Evolutionary conservation across 225 moss, liverwort and hornwort species (phyloP).

Genomic region (Pseudoscleropodium purum): DNA sequence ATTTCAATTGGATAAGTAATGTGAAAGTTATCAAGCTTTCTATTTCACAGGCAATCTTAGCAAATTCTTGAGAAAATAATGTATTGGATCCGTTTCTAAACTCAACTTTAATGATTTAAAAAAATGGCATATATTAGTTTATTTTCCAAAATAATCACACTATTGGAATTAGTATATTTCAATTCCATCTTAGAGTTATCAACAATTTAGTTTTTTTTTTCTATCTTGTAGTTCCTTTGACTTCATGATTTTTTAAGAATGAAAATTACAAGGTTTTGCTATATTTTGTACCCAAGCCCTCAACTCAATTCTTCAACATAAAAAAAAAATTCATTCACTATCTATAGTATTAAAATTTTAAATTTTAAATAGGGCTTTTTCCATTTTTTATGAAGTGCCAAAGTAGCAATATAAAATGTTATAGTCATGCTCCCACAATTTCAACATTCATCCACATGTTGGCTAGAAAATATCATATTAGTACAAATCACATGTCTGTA

Average conservation of each 20-base stretch:
- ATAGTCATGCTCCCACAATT: too few species aligned
- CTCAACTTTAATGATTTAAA: background rate
- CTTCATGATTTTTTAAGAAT: too few species aligned
- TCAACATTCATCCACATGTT: too few species aligned
- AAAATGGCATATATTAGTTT: background rate
- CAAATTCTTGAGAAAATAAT: background rate
- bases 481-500: too few species aligned
- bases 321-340: background rate
- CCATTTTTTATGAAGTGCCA: too few species aligned
- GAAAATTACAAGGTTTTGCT: background rate
- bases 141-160: background rate
- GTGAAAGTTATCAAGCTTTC: background rate
- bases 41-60: background rate
- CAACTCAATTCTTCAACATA: background rate
- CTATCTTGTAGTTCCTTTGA: too few species aligned
- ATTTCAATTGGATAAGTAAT: background rate
- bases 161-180: background rate
- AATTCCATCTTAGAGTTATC: background rate
- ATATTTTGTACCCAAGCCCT: too few species aligned
- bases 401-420: too few species aligned
- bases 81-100: accelerated
- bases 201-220: background rate
- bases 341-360: background rate
- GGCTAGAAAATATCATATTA: too few species aligned
- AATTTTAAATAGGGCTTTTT: background rate